These are phyloP conservation scores for Blumeriella jaapii DNA, from an alignment of 2,329 filamentous ascomycete genomes.

Conservation along the genomic window DNA sequence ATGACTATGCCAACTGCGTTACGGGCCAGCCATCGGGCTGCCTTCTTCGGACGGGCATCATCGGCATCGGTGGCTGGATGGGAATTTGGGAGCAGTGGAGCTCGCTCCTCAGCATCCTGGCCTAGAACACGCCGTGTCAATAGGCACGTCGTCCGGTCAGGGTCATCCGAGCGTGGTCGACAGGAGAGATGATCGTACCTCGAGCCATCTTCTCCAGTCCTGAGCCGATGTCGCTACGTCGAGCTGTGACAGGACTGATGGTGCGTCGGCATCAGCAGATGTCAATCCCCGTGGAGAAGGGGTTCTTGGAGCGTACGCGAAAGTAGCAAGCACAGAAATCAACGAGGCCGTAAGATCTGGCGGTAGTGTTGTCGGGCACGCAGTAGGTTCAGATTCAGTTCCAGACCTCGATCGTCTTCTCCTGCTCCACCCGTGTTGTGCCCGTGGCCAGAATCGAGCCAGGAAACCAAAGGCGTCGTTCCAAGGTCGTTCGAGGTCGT, in stretches of 20 bases:
- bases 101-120: conserved; percentile 11
- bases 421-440: conserved; percentile 6
- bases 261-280: too few relatives aligned
- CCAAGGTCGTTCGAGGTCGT: conserved; percentile 1
- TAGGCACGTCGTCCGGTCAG: too few relatives aligned
- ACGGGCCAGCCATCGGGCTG: conserved; percentile 12
- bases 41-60: conserved; percentile 8
- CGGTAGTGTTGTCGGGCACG: conserved; percentile 1
- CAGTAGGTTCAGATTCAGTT: conserved; percentile 5
- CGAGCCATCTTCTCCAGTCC: conserved; percentile 4
- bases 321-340: conserved; percentile 12
- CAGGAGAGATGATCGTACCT: background rate
- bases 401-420: conserved; percentile 4
- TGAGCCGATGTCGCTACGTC: conserved; percentile 20
- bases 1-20: conserved; percentile 21
- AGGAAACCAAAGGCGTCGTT: conserved; percentile 4
- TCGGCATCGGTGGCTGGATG: conserved; percentile 5
- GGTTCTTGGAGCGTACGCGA: background rate
- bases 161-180: background rate
- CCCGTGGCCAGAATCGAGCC: conserved; percentile 8
- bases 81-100: conserved; percentile 16
- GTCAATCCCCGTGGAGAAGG: too few relatives aligned
- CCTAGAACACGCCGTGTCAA: too few relatives aligned
- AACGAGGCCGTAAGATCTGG: conserved; percentile 15
- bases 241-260: conserved; percentile 9